Evolutionary conservation across 129 eudicot species (phyloP).

Genomic region (Logfia minima): DNA sequence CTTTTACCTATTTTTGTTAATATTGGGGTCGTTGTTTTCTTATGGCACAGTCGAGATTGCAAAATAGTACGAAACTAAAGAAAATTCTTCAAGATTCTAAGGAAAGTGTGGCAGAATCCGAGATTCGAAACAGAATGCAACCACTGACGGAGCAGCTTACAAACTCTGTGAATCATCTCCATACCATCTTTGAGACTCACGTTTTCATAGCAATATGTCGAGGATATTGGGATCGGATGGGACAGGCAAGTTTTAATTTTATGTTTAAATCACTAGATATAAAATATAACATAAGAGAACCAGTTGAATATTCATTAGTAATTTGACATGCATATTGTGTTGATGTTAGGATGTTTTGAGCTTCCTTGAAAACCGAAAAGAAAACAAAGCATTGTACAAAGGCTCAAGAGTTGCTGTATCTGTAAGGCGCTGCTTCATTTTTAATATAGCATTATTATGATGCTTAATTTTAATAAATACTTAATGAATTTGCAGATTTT

Average conservation of each 20-base stretch:
- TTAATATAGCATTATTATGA: background rate
- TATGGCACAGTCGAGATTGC: slow-evolving; percentile 58
- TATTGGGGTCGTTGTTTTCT: slow-evolving; percentile 11
- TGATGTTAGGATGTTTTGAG: slow-evolving; percentile 65
- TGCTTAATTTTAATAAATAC: background rate
- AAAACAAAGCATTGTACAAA: slow-evolving; percentile 72
- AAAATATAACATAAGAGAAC: background rate
- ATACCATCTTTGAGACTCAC: slow-evolving; percentile 54
- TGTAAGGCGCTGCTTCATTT: slow-evolving; percentile 43
- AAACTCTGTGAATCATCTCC: slow-evolving; percentile 60
- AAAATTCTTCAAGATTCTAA: slow-evolving; percentile 81
- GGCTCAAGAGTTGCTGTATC: slow-evolving; percentile 74
- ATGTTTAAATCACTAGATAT: background rate
- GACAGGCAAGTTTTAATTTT: slow-evolving; percentile 47
- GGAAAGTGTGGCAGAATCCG: slow-evolving; percentile 56
- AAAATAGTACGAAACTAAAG: slow-evolving; percentile 62
- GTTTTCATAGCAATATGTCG: slow-evolving; percentile 71
- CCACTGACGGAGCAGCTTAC: slow-evolving; percentile 62
- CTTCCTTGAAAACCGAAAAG: slow-evolving; percentile 81
- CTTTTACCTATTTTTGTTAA: background rate
- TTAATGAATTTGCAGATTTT: slow-evolving; percentile 46
- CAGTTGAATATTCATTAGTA: background rate
- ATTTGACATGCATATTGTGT: slow-evolving; percentile 24
- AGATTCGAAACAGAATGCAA: slow-evolving; percentile 70
- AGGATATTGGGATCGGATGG: slow-evolving; percentile 85